These are phyloP conservation scores for Rhododendron mucronatum DNA, from an alignment of 148 eudicot genomes.

Conservation along the genomic window DNA sequence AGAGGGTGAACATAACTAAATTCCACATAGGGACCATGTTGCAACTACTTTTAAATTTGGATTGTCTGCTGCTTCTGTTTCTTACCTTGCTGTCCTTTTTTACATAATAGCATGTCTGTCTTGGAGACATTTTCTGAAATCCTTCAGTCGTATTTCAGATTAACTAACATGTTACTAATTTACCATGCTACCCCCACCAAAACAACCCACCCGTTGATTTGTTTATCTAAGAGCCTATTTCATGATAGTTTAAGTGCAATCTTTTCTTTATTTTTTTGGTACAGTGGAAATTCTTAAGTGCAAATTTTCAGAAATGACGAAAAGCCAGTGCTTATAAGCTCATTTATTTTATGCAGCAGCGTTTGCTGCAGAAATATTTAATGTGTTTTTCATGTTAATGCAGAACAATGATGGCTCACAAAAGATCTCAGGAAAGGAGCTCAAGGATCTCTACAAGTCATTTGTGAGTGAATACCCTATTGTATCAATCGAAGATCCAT, in stretches of 20 bases:
- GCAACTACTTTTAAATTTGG: background rate
- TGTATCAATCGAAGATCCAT: slow-evolving; percentile 94
- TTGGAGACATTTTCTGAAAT: background rate
- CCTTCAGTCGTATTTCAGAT: background rate
- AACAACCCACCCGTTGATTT: background rate
- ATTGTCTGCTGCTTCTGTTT: slow-evolving; percentile 1
- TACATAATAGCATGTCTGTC: background rate
- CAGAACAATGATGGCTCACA: slow-evolving; percentile 85
- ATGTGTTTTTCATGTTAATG: slow-evolving; percentile 3
- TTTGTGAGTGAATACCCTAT: slow-evolving; percentile 81
- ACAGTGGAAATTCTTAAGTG: too few species aligned
- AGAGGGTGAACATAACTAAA: too few species aligned
- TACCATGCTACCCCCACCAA: background rate
- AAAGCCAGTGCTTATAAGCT: background rate
- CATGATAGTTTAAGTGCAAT: background rate
- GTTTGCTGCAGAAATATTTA: background rate
- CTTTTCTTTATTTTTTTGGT: too few species aligned
- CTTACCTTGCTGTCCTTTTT: background rate
- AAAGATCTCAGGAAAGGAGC: slow-evolving; percentile 80
- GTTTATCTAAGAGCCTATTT: background rate
- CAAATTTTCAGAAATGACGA: background rate
- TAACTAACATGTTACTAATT: background rate
- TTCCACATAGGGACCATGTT: background rate
- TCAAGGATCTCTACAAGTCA: slow-evolving; percentile 93
- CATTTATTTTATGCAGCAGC: background rate